Evolutionary conservation across 2,329 filamentous ascomycete species (phyloP).

Genomic region (Scortechinia acanthostroma): DNA sequence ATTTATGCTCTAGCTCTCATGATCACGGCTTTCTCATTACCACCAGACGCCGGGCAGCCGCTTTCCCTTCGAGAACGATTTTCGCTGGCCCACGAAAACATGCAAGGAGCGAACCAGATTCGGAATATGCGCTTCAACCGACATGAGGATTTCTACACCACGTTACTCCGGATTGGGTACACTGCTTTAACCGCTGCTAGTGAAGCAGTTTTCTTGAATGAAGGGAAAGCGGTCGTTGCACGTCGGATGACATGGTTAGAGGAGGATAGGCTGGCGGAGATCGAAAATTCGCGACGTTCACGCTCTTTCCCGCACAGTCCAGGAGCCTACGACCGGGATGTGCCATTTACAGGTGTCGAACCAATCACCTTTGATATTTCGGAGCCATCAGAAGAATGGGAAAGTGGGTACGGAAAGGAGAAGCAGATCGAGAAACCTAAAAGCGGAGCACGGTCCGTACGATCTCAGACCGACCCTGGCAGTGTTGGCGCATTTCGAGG

Average conservation of each 20-base stretch:
- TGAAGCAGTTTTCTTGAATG: slow-evolving; percentile 91
- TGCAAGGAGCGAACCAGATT: slow-evolving; percentile 85
- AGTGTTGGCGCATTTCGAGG: slow-evolving; percentile 5
- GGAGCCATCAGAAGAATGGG: slow-evolving; percentile 22
- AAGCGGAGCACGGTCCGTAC: slow-evolving; percentile 19
- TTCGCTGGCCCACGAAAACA: slow-evolving; percentile 70
- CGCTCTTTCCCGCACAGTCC: slow-evolving; percentile 36
- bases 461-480: slow-evolving; percentile 18
- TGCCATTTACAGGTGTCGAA: slow-evolving; percentile 12
- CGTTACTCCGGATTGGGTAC: slow-evolving; percentile 79
- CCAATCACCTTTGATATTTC: slow-evolving; percentile 20
- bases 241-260: slow-evolving; percentile 83
- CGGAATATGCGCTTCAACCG: slow-evolving; percentile 73
- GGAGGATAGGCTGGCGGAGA: slow-evolving; percentile 73
- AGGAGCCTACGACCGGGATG: slow-evolving; percentile 41
- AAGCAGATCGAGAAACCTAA: slow-evolving; percentile 28
- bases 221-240: slow-evolving; percentile 71
- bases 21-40: slow-evolving; percentile 66
- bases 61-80: slow-evolving; percentile 53
- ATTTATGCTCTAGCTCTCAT: slow-evolving; percentile 75
- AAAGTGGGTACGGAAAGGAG: slow-evolving; percentile 33
- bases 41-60: slow-evolving; percentile 16
- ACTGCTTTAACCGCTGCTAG: slow-evolving; percentile 85
- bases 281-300: slow-evolving; percentile 52
- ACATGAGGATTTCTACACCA: slow-evolving; percentile 93